A percentile compares a stretch with the other conserved stretches of the same genome.
phyloP scores from a whole-genome alignment of 805 yeast species.

The Limtongia smithiae region DNA sequence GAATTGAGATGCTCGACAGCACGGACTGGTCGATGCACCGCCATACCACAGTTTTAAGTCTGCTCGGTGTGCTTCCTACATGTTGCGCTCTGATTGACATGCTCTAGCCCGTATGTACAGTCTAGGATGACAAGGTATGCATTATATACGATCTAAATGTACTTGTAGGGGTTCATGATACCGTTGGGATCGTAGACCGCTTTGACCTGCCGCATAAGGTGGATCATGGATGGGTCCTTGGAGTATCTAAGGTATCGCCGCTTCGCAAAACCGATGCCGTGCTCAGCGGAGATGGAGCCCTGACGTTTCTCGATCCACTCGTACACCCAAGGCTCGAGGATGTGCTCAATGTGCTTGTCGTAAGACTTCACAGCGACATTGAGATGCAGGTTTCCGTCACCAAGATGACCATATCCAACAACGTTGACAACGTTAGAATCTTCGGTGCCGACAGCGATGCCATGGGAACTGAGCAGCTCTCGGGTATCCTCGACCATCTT shows the following conservation, averaged over 20 bases:
- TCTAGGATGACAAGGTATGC: not conserved
- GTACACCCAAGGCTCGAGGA: conserved; percentile 89
- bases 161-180: conserved; percentile 93
- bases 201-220: conserved; percentile 74
- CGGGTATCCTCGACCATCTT: conserved; percentile 77
- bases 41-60: not conserved
- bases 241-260: conserved; percentile 83
- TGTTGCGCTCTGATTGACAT: too few relatives aligned
- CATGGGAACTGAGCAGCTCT: conserved; percentile 54
- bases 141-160: conserved; percentile 45
- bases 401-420: conserved; percentile 96
- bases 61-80: too few relatives aligned
- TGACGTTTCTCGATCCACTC: conserved; percentile 70
- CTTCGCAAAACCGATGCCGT: conserved; percentile 96
- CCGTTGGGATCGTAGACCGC: conserved; percentile 83
- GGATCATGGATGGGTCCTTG: conserved; percentile 66
- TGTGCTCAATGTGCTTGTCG: conserved; percentile 69
- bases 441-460: conserved; percentile 50
- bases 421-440: conserved; percentile 66
- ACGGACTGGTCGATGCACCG: too few relatives aligned
- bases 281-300: conserved; percentile 96
- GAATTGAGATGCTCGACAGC: too few relatives aligned
- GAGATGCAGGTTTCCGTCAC: conserved; percentile 94
- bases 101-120: too few relatives aligned
- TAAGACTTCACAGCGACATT: conserved; percentile 88